Evolutionary conservation across 768 basidiomycete genomes (phyloP), one percentile per base, ranked within the genome.

Genomic region (Collybiopsis confluens): DNA sequence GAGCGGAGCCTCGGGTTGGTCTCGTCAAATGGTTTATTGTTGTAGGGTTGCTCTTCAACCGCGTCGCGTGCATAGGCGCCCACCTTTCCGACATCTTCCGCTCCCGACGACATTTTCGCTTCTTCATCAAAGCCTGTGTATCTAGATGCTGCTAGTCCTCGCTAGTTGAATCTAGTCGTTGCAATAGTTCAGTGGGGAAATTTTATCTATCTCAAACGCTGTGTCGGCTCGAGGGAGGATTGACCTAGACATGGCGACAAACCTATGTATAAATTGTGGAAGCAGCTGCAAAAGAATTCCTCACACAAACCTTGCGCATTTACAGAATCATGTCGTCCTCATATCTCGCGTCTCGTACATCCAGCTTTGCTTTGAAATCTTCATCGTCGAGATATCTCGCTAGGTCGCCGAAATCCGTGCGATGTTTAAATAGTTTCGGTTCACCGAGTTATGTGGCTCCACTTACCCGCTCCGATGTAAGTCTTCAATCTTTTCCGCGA

Each of bases 241-340:
- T 13, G 26, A 35, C n/a, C 47, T 48, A 35, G 47, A 48, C 24
- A 16, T 21, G 20, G 5, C 30, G 30, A 13, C 30, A 33, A 33
- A 33, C 6, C 5, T 33, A 33, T 5, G 13, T 33, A 33, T 33
- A 33, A 33, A 33, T n/a, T n/a, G n/a, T n/a, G n/a, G n/a, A n/a
- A n/a, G n/a, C n/a, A n/a, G n/a, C n/a, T n/a, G n/a, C n/a, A 33
- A 33, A 33, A 33, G 30, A 6, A 33, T 40, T 40, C 18, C n/a
- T 40, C 15, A 40, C 13, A 40, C 38, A 40, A 40, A 40, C 38
- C 6, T 20, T 16, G 38, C 38, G 13, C 15, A 5, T 16, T 16
- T 40, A 9, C 38, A 37, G 23, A 48, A n/a, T n/a, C 45, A 47
- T 48, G 47, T 48, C 47, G 16, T 35, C 47, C 4, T 9, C 47